phyloP scores from a whole-genome alignment of 1,284 basidiomycete genomes.

The Ustilago crameri region DNA sequence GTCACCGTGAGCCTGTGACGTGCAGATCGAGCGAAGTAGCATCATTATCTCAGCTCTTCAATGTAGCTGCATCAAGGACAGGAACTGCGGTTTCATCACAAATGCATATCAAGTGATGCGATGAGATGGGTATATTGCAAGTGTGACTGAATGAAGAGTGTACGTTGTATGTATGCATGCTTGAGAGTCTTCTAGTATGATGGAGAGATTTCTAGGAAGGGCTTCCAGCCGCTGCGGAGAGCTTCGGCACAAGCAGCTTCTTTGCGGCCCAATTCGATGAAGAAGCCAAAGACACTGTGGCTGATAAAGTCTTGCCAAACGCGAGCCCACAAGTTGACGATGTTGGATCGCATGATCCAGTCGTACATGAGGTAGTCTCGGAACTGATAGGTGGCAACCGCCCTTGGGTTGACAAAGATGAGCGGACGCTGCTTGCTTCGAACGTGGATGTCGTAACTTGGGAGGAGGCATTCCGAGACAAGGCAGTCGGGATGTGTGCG shows the following conservation, averaged over 20 bases:
- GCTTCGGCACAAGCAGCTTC: slow-evolving; percentile 29
- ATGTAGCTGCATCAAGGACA: too few species aligned
- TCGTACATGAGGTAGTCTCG: slow-evolving; percentile 48
- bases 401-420: slow-evolving; percentile 71
- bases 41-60: too few species aligned
- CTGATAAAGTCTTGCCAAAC: slow-evolving; percentile 57
- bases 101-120: too few species aligned
- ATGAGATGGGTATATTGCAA: too few species aligned
- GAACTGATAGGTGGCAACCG: slow-evolving; percentile 46
- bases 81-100: too few species aligned
- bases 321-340: slow-evolving; percentile 50
- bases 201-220: background rate
- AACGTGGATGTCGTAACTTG: slow-evolving; percentile 73
- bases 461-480: slow-evolving; percentile 73
- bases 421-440: slow-evolving; percentile 62
- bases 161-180: background rate
- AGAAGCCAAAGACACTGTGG: slow-evolving; percentile 44
- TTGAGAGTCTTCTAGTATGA: background rate
- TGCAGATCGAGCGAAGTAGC: too few species aligned
- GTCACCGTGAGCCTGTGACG: too few species aligned
- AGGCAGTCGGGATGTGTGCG: slow-evolving; percentile 71
- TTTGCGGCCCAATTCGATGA: slow-evolving; percentile 44
- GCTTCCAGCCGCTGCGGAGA: slow-evolving; percentile 31
- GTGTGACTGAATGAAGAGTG: too few species aligned
- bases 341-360: slow-evolving; percentile 47